Base-by-base conservation (phyloP, 2,329 filamentous ascomycete genomes). In the Fusarium nelsonii region DNA sequence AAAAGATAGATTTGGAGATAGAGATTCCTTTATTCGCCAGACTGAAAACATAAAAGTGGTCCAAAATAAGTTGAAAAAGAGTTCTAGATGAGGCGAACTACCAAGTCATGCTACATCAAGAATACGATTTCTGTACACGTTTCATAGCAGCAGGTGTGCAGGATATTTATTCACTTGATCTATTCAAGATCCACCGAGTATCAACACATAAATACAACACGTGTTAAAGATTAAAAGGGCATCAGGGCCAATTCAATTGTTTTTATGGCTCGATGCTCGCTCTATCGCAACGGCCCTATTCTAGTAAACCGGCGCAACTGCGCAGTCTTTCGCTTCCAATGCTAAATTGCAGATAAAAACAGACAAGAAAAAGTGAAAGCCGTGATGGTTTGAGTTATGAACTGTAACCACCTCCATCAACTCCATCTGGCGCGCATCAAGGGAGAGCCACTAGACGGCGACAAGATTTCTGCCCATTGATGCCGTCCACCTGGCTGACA, bases 191-290 rank as follows among this genome's bases (percentile, higher is more conserved):
- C n/a, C 28, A 2, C 5, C 4, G 7, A 3, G 28, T 46, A 36
- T 51, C 15, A 23, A n/a, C 23, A 15, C 4, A 4, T 8, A 12
- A 34, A 39, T 20, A n/a, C 8, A 45, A 4, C 53, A 20, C 6
- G 16, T 2, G 26, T 43, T 32, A 40, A 41, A 43, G 36, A 55
- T 55, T 52, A 58, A 37, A 65, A 39, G 41, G 52, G 48, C 56
- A 58, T 69, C 12, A 32, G 57, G 45, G 64, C 59, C 64, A 62
- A 40, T 65, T 70, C 51, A 65, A 69, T 69, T 65, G 44, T 41
- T 70, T 60, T 33, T 50, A 23, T 28, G 49, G 67, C 62, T 51
- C 53, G 59, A 65, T 69, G 68, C 68, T 71, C 68, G 64, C 59
- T 70, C 67, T 52, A 53, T 61, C 54, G 65, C 66, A 66, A 62